A percentile compares a stretch with the other conserved stretches of the same genome.
These are phyloP conservation scores for Ceratobasidium sp. DNA, from an alignment of 1,284 basidiomycete species.

Conservation along the genomic window DNA sequence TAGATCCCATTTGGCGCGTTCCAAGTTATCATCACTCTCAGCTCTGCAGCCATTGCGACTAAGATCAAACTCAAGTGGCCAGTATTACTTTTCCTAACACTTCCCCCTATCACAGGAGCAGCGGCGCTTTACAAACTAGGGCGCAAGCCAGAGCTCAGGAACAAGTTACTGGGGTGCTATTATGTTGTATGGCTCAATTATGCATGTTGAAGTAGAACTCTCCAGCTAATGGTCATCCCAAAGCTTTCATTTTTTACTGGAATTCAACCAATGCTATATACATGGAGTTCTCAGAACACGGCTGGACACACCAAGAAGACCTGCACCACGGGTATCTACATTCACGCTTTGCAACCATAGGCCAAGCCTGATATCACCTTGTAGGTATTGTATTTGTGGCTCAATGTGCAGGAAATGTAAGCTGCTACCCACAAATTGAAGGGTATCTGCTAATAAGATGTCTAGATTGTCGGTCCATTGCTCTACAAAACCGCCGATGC, in stretches of 20 bases:
- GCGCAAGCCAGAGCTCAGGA: constrained; percentile 47
- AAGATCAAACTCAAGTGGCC: constrained; percentile 59
- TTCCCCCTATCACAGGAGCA: constrained; percentile 54
- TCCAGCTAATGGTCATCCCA: too few species aligned
- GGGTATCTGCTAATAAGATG: neutral
- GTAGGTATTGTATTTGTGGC: constrained; percentile 52
- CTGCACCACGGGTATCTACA: constrained; percentile 51
- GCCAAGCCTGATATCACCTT: too few species aligned
- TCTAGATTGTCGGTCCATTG: constrained; percentile 53
- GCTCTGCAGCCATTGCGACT: constrained; percentile 54
- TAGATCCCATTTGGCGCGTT: constrained; percentile 57
- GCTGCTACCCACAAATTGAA: constrained; percentile 11
- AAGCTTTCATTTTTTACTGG: constrained; percentile 52
- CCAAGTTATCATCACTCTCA: constrained; percentile 54
- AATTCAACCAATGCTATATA: constrained; percentile 54
- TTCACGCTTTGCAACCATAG: too few species aligned
- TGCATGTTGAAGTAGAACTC: constrained; percentile 11
- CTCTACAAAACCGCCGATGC: constrained; percentile 53
- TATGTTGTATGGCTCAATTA: constrained; percentile 54
- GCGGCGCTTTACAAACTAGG: constrained; percentile 50
- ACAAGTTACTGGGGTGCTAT: constrained; percentile 53
- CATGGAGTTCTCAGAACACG: constrained; percentile 55
- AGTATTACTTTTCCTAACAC: constrained; percentile 53
- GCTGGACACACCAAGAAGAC: constrained; percentile 56
- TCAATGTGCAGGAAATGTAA: constrained; percentile 55